phyloP scores from a whole-genome alignment of 2,329 filamentous ascomycete species.

The Decorospora gaudefroyi region DNA sequence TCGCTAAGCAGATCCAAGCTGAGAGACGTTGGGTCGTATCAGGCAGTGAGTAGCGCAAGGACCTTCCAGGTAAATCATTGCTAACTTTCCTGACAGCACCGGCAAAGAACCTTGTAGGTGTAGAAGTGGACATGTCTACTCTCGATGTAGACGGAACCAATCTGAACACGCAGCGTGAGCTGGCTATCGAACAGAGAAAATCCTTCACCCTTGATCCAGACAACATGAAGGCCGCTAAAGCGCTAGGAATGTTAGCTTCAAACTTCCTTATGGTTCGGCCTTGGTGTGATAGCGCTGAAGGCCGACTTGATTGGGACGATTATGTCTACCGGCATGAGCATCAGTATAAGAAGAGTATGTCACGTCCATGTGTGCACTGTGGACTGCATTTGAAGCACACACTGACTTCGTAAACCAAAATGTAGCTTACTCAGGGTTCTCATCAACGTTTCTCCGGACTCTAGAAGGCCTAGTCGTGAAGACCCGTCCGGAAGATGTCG shows the following conservation, averaged over 20 bases:
- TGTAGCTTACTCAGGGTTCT: slow-evolving; percentile 60
- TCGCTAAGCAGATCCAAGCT: slow-evolving; percentile 60
- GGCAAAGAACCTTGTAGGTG: slow-evolving; percentile 78
- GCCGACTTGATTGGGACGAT: slow-evolving; percentile 71
- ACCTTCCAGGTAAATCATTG: not conserved
- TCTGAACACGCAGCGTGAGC: slow-evolving; percentile 26
- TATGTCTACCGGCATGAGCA: slow-evolving; percentile 64
- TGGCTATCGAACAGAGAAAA: slow-evolving; percentile 49
- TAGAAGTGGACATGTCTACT: slow-evolving; percentile 62
- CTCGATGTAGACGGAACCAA: slow-evolving; percentile 42
- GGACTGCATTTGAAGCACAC: too few relatives aligned
- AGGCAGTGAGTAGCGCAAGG: slow-evolving; percentile 59
- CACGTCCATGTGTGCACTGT: too few relatives aligned
- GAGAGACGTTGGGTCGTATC: slow-evolving; percentile 87
- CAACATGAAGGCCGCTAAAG: slow-evolving; percentile 57
- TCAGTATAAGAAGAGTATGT: slow-evolving; percentile 57
- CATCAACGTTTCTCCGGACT: slow-evolving; percentile 66
- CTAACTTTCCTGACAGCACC: slow-evolving; percentile 57
- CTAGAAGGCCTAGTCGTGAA: slow-evolving; percentile 82
- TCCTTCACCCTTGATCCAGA: slow-evolving; percentile 47
- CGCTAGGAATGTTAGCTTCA: slow-evolving; percentile 65
- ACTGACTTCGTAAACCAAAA: too few relatives aligned
- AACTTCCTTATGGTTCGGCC: slow-evolving; percentile 77
- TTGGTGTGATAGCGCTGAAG: slow-evolving; percentile 69
- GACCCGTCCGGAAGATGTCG: slow-evolving; percentile 73